Percentiles rank a stretch among this genome's conserved stretches.
These are phyloP conservation scores for Hexamita inflata DNA, from an alignment of 208 protist species.

Conservation along the genomic window DNA sequence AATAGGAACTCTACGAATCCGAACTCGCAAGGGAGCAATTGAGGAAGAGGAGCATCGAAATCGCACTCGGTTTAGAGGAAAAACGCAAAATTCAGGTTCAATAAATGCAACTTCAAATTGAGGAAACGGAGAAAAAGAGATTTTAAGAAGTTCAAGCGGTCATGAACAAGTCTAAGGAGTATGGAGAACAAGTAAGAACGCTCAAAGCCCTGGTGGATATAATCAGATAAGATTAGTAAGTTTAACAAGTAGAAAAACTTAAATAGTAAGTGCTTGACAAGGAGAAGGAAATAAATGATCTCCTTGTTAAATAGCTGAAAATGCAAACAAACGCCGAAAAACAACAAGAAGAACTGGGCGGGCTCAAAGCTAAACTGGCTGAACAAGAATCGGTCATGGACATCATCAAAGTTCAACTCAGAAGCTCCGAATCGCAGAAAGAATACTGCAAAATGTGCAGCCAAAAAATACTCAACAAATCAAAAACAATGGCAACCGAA, in stretches of 20 bases:
- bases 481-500: not conserved
- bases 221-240: conserved; percentile 17
- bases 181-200: conserved; percentile 8
- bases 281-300: no score
- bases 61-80: not conserved
- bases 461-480: not conserved
- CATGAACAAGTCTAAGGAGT: not conserved
- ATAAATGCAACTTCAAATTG: no score
- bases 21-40: not conserved
- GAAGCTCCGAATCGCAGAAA: no score
- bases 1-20: not conserved
- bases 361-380: no score
- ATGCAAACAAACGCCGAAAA: no score
- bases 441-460: not conserved
- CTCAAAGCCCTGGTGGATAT: not conserved
- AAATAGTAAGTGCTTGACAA: not conserved
- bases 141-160: not conserved
- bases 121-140: not conserved
- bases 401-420: no score
- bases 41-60: not conserved
- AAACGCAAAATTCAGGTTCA: no score
- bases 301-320: no score
- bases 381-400: no score
- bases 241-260: not conserved
- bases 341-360: no score